These are phyloP conservation scores for Colletotrichum shisoi DNA, from an alignment of 2,329 filamentous ascomycete genomes.

Conservation along the genomic window DNA sequence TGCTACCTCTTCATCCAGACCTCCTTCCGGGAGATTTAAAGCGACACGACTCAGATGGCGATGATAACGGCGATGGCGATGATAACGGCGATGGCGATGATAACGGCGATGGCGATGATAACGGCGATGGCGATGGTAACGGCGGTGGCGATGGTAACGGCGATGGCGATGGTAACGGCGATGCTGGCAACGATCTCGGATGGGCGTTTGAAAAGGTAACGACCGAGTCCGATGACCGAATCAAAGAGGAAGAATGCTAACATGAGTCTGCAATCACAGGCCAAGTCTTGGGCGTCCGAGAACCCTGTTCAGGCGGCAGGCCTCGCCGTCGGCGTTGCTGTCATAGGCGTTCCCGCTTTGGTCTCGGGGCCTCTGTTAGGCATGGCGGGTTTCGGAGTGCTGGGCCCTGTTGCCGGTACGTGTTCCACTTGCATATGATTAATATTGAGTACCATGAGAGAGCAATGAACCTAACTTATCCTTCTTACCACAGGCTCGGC, in stretches of 20 bases:
- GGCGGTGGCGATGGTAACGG: too few species aligned
- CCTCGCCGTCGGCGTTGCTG: not conserved
- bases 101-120: too few species aligned
- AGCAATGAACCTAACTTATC: not conserved
- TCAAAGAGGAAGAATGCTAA: not conserved
- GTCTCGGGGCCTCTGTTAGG: not conserved
- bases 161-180: too few species aligned
- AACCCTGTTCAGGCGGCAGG: not conserved
- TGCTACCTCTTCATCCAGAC: not conserved
- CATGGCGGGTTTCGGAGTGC: not conserved
- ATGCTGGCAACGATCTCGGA: too few species aligned
- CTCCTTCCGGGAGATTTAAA: not conserved
- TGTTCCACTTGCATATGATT: too few species aligned
- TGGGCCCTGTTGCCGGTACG: slow-evolving; percentile 6
- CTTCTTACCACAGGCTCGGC: not conserved
- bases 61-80: too few species aligned
- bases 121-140: not conserved
- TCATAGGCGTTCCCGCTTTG: not conserved
- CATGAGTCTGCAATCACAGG: not conserved
- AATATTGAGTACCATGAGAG: too few species aligned
- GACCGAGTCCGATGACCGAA: not conserved
- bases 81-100: too few species aligned
- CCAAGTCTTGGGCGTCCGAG: not conserved
- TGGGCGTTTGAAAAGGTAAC: not conserved
- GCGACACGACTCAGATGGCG: not conserved